Conservation (phyloP, 2,329 filamentous ascomycete genomes). For the Fusarium fujikuroi region DNA sequence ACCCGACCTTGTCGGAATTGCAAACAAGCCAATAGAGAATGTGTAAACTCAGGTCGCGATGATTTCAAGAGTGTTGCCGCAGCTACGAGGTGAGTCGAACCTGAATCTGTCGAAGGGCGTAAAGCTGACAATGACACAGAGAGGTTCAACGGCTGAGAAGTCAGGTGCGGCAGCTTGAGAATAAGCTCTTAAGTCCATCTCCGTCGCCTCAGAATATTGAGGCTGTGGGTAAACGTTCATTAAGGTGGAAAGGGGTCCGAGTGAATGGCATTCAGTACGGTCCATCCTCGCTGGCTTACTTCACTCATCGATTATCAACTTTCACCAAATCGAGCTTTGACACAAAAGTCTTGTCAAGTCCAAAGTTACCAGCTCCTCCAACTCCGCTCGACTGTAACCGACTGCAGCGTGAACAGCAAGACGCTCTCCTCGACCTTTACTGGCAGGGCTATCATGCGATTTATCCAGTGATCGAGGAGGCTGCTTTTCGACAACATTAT, state of each 20-base stretch:
- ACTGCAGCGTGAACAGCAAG: slow-evolving; percentile 56
- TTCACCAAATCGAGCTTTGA: slow-evolving; percentile 24
- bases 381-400: background rate
- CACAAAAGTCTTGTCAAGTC: background rate
- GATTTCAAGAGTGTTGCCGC: slow-evolving; percentile 43
- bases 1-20: slow-evolving; percentile 44
- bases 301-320: slow-evolving; percentile 33
- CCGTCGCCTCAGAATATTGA: background rate
- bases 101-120: background rate
- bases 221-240: background rate
- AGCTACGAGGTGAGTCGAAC: slow-evolving; percentile 34
- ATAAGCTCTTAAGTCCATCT: slow-evolving; percentile 13
- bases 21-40: slow-evolving; percentile 41
- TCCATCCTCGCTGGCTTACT: slow-evolving; percentile 39
- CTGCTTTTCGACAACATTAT: slow-evolving; percentile 39
- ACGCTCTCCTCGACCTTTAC: slow-evolving; percentile 58
- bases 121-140: slow-evolving; percentile 19
- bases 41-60: slow-evolving; percentile 38
- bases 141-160: slow-evolving; percentile 40
- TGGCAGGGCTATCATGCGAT: slow-evolving; percentile 59
- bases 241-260: slow-evolving; percentile 24
- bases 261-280: slow-evolving; percentile 32
- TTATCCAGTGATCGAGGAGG: slow-evolving; percentile 50
- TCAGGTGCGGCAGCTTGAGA: slow-evolving; percentile 38
- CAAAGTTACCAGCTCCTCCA: background rate